Percentiles rank a stretch among this genome's conserved stretches.
Conservation (phyloP, 2,329 filamentous ascomycete species). For the Fusarium sp. region DNA sequence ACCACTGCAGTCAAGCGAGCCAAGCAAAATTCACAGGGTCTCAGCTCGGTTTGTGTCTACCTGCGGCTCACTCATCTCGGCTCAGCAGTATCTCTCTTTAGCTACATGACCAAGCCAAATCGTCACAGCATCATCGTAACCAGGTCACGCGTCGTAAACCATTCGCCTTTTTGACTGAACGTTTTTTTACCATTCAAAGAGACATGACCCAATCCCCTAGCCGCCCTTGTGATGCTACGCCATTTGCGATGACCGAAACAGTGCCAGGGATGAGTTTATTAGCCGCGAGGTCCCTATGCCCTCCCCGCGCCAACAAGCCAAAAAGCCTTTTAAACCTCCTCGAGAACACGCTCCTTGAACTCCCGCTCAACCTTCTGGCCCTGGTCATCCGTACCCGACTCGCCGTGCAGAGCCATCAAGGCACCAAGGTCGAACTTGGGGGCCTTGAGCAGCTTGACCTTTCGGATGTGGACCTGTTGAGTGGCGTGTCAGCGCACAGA, state of each 20-base stretch:
- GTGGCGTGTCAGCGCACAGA: conserved; percentile 7
- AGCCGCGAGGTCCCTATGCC: conserved; percentile 48
- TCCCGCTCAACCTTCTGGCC: conserved; percentile 99
- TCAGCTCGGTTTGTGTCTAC: conserved; percentile 30
- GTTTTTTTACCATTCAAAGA: conserved; percentile 52
- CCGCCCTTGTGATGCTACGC: conserved; percentile 58
- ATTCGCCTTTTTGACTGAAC: conserved; percentile 44
- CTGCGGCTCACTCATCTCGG: conserved; percentile 29
- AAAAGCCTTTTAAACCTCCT: conserved; percentile 81
- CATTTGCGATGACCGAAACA: conserved; percentile 58
- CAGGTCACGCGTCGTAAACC: conserved; percentile 34
- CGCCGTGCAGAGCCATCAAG: conserved; percentile 95
- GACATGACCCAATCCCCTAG: conserved; percentile 56
- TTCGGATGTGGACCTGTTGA: conserved; percentile 95
- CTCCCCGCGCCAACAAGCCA: conserved; percentile 47
- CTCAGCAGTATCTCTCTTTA: conserved; percentile 5
- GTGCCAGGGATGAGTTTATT: conserved; percentile 53
- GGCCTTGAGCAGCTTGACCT: conserved; percentile 99
- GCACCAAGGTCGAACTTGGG: conserved; percentile 99
- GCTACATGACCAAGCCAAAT: conserved; percentile 16
- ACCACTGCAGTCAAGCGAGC: neutral
- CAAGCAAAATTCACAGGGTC: conserved; percentile 6
- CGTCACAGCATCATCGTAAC: conserved; percentile 30
- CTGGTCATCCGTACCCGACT: conserved; percentile 94
- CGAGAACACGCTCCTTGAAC: conserved; percentile 98